Base-by-base conservation (phyloP, 2,329 filamentous ascomycete genomes). In the Tolypocladium tropicale region DNA sequence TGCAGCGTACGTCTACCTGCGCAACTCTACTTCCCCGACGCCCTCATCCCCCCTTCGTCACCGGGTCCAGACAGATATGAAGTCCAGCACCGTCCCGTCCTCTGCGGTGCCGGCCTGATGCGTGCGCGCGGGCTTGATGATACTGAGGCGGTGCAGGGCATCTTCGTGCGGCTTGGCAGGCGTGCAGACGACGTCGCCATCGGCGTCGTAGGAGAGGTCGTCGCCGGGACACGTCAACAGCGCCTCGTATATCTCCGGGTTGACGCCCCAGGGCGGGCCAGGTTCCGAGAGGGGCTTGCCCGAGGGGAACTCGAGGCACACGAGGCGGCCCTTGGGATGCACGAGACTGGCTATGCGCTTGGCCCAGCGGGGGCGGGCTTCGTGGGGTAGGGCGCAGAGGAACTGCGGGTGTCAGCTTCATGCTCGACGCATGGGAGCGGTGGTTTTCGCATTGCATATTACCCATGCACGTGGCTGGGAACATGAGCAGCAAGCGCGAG, bases 261-360 rank as follows among this genome's bases (percentile, higher is more conserved):
- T 80, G 43, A 89, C 72, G 9, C 84, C 83, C 78, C 82, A 92
- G 2, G 90, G 90, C 14, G 90, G 90, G 0, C 90, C 90, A 11
- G 78, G 78, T 11, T 79, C 76, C 12, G 75, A 76, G 11, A 85
- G 78, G 46, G 82, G 77, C 68, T 92, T 94, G 59, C 82, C 79
- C 1, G 86, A 83, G 11, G 90, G 90, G 68, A 88, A 95, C 68
- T 95, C 90, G 59, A 95, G 78, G 70, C 83, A 85, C 53, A 86
- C 67, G 30, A 86, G 72, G 39, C 77, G 73, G 25, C 82, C 81
- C 28, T 62, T 66, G 6, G 74, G 73, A 23, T 70, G 61, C 33
- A 86, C 72, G 41, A 85, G 73, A 41, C 76, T 66, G 16, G 71
- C 63, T 69, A 81, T 79, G 55, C 80, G 73, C 55, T 68, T 67